Base-by-base conservation (phyloP, 208 protist genomes). In the Wallacemonas rigidus region DNA sequence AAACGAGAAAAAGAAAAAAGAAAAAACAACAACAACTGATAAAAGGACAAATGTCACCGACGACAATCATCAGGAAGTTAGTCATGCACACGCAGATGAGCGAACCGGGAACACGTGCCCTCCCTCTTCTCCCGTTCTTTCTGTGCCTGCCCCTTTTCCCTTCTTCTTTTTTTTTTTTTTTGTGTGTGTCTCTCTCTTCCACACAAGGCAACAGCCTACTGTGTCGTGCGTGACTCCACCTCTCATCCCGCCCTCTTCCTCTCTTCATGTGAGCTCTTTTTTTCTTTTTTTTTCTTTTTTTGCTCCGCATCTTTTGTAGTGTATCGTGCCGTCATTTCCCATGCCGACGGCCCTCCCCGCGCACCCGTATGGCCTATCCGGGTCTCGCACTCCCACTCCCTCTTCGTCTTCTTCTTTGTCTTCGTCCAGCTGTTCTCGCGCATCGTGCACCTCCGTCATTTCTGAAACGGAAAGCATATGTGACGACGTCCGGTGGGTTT, bases 1-100 rank as follows among this genome's bases (percentile, higher is more conserved):
- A n/a, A n/a, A n/a, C n/a, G n/a, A n/a, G n/a, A n/a, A 50, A 50
- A 14, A 50, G 11, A 54, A 57, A 70, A 14, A 70, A 62, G 72
- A 72, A 56, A 68, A 57, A 67, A 61, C 43, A 71, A 67, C 45
- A 54, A 17, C 41, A 69, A 51, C 47, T 56, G 12, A 15, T 3
- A 44, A 47, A 4, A 14, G 43, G 14, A 57, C 15, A 26, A 26
- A 26, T 26, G 26, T 26, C 26, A 26, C 26, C 26, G 26, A 26
- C 26, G 26, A 26, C 26, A 0, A 26, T 26, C 26, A 26, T 26
- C 26, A 26, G 26, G 26, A 26, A 26, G 26, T 0, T 26, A 0
- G 26, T 26, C 26, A 26, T 26, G 26, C 26, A 26, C 26, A 26
- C 26, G 26, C 26, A 26, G 26, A 26, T 26, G 26, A 26, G 26